These are phyloP conservation scores for Teratosphaeria gauchensis DNA, from an alignment of 2,329 filamentous ascomycete species.

Conservation along the genomic window DNA sequence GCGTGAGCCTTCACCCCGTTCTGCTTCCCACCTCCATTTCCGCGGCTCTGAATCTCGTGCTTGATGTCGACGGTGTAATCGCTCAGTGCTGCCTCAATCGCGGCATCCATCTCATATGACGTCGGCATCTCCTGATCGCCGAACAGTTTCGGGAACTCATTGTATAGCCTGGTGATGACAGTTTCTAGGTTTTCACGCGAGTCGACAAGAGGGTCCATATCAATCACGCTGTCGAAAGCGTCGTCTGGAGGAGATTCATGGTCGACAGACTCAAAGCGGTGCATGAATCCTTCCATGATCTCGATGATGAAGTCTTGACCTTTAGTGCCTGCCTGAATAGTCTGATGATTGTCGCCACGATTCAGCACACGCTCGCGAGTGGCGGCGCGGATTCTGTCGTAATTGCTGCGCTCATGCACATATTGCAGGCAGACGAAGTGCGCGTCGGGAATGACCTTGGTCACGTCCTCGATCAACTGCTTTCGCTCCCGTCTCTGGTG, in stretches of 20 bases:
- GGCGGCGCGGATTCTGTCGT: conserved; percentile 62
- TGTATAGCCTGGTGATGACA: conserved; percentile 60
- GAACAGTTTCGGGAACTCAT: conserved; percentile 69
- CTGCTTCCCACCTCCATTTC: conserved; percentile 31
- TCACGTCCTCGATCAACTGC: conserved; percentile 75
- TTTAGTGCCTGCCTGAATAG: conserved; percentile 76
- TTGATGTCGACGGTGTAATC: conserved; percentile 69
- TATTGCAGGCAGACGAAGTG: conserved; percentile 82
- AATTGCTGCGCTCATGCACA: conserved; percentile 59
- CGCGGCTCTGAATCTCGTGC: conserved; percentile 57
- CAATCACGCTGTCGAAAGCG: conserved; percentile 73
- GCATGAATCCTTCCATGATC: conserved; percentile 92
- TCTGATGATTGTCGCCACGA: conserved; percentile 94
- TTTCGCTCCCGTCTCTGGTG: conserved; percentile 78
- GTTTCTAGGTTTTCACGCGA: conserved; percentile 81
- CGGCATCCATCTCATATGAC: conserved; percentile 64
- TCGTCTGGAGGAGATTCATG: conserved; percentile 60
- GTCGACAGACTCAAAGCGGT: conserved; percentile 72
- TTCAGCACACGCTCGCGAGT: conserved; percentile 71
- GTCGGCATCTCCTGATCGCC: conserved; percentile 53
- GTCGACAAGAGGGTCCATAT: conserved; percentile 67
- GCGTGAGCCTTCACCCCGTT: conserved; percentile 25
- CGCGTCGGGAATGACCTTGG: conserved; percentile 50
- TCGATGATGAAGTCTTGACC: conserved; percentile 63
- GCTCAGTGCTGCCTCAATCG: conserved; percentile 64